Evolutionary conservation across 768 basidiomycete genomes (phyloP), one percentile per base, ranked within the genome.

Genomic region (Tricholoma sp.): DNA sequence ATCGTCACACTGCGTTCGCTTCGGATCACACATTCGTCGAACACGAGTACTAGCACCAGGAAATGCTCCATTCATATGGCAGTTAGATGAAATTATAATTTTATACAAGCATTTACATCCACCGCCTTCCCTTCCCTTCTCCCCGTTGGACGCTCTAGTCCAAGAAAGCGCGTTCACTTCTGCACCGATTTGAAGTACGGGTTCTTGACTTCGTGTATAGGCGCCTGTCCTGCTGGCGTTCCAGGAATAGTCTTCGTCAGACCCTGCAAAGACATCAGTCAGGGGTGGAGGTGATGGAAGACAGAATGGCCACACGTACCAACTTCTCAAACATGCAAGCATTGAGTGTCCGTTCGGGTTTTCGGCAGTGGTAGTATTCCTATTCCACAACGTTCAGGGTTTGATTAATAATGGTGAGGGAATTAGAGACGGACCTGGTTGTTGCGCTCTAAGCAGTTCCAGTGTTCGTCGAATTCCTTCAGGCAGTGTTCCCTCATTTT

Each of bases 261-360:
- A 63, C 94, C 94, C 96, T 98, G 69, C 7, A 50, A 55, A n/a
- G 31, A 16, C 52, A 39, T 35, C 35, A 31, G 57, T n/a, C 27
- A 11, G 24, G 24, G 24, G 24, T 2, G 24, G 24, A 52, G 56
- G 31, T 31, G 45, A 52, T 47, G 18, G 45, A 54, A 50, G 52
- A 19, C 31, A 43, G 1, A 14, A 3, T 34, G 14, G 14, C 34
- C 56, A 52, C 18, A 57, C 91, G 63, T 63, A 94, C 96, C 64
- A 98, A 82, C 71, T 97, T 98, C 72, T 95, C 88, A 68, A 98
- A 95, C 80, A 96, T 91, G 77, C 96, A 98, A 57, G 85, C 77
- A 79, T 98, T 99, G 49, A 98, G 80, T 54, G 83, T 71, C 60
- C 88, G 85, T 71, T 99, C 97, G 3, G 85, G 86, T 71, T 89